Conservation (phyloP, 805 yeast genomes). For the Torulaspora maleeae region DNA sequence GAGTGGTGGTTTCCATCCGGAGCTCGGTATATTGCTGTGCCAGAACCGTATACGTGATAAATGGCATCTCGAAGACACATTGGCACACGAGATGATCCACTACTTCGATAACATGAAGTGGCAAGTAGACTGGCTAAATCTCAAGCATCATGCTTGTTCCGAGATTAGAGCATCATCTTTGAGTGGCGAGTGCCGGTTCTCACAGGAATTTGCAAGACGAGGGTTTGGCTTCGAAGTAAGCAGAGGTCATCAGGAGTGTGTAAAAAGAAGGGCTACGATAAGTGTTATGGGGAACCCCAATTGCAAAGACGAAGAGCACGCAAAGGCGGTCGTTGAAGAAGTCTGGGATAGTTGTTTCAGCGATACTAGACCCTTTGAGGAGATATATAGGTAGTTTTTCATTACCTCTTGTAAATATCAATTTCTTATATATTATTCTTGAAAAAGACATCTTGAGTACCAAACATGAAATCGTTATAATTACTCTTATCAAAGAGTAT, state of each 20-base stretch:
- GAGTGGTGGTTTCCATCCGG: constrained; percentile 93
- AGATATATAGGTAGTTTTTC: constrained; percentile 60
- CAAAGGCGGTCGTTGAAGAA: constrained; percentile 71
- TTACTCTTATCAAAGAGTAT: neutral
- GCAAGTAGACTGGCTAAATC: constrained; percentile 76
- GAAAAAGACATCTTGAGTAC: neutral
- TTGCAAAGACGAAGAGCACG: constrained; percentile 68
- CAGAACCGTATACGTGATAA: constrained; percentile 71
- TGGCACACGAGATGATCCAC: constrained; percentile 90
- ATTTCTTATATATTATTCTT: constrained; percentile 1
- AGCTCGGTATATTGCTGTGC: constrained; percentile 79
- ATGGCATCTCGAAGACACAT: constrained; percentile 83
- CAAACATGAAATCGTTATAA: neutral
- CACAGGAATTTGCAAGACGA: constrained; percentile 64
- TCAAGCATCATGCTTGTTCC: constrained; percentile 94
- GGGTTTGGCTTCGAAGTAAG: constrained; percentile 47
- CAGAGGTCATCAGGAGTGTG: constrained; percentile 87
- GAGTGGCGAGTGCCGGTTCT: constrained; percentile 91
- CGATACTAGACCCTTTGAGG: constrained; percentile 94
- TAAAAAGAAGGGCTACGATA: constrained; percentile 77
- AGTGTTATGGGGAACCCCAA: constrained; percentile 84
- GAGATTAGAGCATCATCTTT: constrained; percentile 90
- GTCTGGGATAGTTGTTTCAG: constrained; percentile 92
- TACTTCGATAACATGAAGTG: constrained; percentile 88
- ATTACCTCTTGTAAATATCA: neutral